These are phyloP conservation scores for Phytopythium boreale DNA, from an alignment of 352 stramenopile genomes.

Conservation along the genomic window DNA sequence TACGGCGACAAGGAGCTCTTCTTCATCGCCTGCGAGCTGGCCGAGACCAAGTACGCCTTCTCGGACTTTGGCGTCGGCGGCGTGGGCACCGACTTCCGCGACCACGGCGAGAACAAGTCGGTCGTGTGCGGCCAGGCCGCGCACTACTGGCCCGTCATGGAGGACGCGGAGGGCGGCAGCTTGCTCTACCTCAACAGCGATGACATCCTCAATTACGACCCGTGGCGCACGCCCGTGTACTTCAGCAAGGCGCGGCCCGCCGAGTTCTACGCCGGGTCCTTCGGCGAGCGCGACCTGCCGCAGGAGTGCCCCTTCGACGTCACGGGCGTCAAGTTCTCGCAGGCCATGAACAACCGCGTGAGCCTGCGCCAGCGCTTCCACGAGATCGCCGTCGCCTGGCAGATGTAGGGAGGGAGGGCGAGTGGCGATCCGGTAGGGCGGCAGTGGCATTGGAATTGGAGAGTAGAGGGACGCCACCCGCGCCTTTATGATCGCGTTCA, in stretches of 20 bases:
- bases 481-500: too few relatives aligned
- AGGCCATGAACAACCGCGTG: slow-evolving; percentile 14
- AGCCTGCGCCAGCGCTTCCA: slow-evolving; percentile 19
- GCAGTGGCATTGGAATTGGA: too few relatives aligned
- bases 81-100: slow-evolving; percentile 37
- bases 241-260: slow-evolving; percentile 43
- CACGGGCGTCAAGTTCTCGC: slow-evolving; percentile 11
- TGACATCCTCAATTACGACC: slow-evolving; percentile 41
- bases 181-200: slow-evolving; percentile 72
- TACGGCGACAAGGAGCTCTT: slow-evolving; percentile 76
- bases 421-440: neutral
- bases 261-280: slow-evolving; percentile 42
- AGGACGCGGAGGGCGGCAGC: slow-evolving; percentile 13
- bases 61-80: slow-evolving; percentile 59
- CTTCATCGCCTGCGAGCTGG: slow-evolving; percentile 64
- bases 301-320: slow-evolving; percentile 40
- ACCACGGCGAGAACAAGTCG: slow-evolving; percentile 26
- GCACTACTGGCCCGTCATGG: slow-evolving; percentile 52
- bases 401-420: neutral
- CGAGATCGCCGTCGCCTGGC: slow-evolving; percentile 7
- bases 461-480: too few relatives aligned
- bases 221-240: slow-evolving; percentile 38
- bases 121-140: slow-evolving; percentile 50
- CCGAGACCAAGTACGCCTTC: slow-evolving; percentile 65
- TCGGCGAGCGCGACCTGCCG: slow-evolving; percentile 26